Percentiles rank a stretch among this genome's conserved stretches.
phyloP scores from a whole-genome alignment of 768 basidiomycete species.

The Amanita inopinata region DNA sequence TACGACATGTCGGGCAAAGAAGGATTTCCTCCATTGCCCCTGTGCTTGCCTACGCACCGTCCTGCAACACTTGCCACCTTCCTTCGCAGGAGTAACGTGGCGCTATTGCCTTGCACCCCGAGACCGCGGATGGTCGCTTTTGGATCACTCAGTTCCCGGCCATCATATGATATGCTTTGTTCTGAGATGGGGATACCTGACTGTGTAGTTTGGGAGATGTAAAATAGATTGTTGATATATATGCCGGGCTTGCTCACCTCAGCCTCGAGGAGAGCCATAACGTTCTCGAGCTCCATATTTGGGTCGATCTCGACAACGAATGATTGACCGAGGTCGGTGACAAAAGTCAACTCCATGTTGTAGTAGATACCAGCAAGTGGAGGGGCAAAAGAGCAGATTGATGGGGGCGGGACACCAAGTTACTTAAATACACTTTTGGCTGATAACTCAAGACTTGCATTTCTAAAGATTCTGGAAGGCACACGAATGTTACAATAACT shows the following conservation, averaged over 20 bases:
- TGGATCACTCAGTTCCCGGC: slow-evolving; percentile 52
- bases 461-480: no score
- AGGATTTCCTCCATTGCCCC: no score
- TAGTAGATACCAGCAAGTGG: slow-evolving; percentile 1
- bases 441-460: no score
- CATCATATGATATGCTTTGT: slow-evolving; percentile 64
- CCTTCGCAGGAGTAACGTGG: slow-evolving; percentile 59
- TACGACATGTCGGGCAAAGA: background rate
- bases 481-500: no score
- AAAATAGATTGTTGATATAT: background rate
- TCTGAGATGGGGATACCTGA: slow-evolving; percentile 64
- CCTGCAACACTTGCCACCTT: slow-evolving; percentile 38
- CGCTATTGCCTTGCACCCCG: slow-evolving; percentile 48
- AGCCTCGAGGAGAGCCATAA: slow-evolving; percentile 89
- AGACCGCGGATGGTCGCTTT: slow-evolving; percentile 61
- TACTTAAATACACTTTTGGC: no score
- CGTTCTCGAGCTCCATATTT: slow-evolving; percentile 84
- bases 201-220: slow-evolving; percentile 25
- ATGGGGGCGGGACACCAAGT: no score
- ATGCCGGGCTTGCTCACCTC: slow-evolving; percentile 52
- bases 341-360: slow-evolving; percentile 63
- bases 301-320: slow-evolving; percentile 79
- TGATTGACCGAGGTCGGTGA: slow-evolving; percentile 54
- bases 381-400: background rate
- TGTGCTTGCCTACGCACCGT: slow-evolving; percentile 26